Conservation (phyloP, 202 grass and related monocot genomes). For the Bolboschoenoplectus hybrid region DNA sequence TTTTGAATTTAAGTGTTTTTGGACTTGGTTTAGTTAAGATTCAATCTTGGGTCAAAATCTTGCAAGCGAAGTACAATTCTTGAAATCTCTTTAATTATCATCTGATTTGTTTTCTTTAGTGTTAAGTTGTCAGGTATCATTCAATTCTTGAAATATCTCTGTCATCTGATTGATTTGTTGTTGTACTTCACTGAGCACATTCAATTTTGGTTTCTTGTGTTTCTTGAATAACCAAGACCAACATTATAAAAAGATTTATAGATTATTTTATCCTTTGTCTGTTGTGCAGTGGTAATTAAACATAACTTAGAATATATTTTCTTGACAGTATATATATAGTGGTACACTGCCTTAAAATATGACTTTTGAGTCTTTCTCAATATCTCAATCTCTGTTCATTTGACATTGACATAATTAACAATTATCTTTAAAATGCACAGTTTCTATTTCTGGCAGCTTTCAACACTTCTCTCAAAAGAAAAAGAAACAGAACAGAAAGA, state of each 20-base stretch:
- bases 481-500: neutral
- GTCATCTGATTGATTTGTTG: neutral
- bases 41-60: neutral
- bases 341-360: neutral
- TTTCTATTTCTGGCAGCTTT: neutral
- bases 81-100: neutral
- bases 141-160: too few relatives aligned
- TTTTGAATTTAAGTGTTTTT: neutral
- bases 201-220: neutral
- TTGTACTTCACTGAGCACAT: neutral
- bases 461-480: neutral
- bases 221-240: neutral
- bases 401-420: neutral
- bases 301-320: too few relatives aligned
- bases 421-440: neutral
- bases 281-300: neutral
- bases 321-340: too few relatives aligned
- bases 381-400: neutral
- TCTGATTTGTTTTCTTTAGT: neutral
- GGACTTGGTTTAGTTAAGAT: neutral
- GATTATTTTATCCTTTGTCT: neutral
- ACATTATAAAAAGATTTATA: neutral
- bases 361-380: neutral
- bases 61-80: neutral
- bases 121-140: neutral